These are phyloP conservation scores for Penicillium soppii DNA, from an alignment of 495 filamentous ascomycete species.

Conservation along the genomic window DNA sequence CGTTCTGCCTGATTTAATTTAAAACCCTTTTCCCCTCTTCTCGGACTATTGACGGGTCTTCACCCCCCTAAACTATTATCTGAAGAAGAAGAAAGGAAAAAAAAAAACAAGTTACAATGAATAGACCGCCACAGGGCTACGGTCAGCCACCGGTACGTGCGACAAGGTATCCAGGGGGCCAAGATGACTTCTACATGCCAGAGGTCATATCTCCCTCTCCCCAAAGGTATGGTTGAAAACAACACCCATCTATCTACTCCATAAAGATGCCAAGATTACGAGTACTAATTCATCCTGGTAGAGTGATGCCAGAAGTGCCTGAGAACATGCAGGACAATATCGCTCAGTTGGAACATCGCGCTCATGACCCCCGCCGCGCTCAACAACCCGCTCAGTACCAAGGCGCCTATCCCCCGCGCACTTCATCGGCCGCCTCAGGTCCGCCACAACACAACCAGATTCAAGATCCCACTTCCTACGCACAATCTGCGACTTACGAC, in stretches of 20 bases:
- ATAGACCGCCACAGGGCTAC: slow-evolving; percentile 43
- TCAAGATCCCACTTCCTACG: slow-evolving; percentile 37
- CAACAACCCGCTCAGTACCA: slow-evolving; percentile 39
- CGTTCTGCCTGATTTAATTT: no score
- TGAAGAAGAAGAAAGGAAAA: no score
- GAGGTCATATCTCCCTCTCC: slow-evolving; percentile 80
- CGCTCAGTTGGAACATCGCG: slow-evolving; percentile 82
- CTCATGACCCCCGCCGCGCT: slow-evolving; percentile 46
- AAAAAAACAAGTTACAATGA: slow-evolving; percentile 25
- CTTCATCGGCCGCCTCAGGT: slow-evolving; percentile 37
- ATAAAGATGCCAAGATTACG: slow-evolving; percentile 21
- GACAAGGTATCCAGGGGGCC: slow-evolving; percentile 86
- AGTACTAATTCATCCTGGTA: slow-evolving; percentile 35
- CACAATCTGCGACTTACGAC: slow-evolving; percentile 44
- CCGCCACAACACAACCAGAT: slow-evolving; percentile 30
- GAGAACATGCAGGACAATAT: slow-evolving; percentile 90
- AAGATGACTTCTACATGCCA: slow-evolving; percentile 84
- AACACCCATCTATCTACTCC: not conserved
- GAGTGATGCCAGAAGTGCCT: slow-evolving; percentile 74
- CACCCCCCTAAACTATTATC: no score
- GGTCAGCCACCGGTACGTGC: slow-evolving; percentile 63
- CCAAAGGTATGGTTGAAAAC: slow-evolving; percentile 67
- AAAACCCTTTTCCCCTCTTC: no score
- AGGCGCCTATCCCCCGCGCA: slow-evolving; percentile 37
- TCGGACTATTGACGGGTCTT: not conserved